Conservation (phyloP, 2,329 filamentous ascomycete genomes). For the Hymenotorrendiella dingleyae region DNA sequence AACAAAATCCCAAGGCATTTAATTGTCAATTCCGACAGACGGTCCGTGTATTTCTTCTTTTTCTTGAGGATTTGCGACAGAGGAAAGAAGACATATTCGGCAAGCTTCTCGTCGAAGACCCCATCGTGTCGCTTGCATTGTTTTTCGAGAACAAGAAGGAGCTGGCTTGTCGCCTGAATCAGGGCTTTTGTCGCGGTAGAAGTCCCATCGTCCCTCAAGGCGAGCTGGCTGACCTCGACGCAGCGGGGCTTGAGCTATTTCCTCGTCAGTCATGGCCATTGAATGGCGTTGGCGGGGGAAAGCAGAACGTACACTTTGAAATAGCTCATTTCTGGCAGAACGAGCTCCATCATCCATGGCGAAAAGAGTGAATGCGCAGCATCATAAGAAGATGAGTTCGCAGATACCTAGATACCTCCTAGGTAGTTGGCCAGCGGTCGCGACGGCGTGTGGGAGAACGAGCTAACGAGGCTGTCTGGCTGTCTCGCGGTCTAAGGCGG, state of each 20-base stretch:
- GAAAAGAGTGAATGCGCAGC: not conserved
- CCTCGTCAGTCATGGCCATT: conserved; percentile 12
- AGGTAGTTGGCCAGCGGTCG: too few species aligned
- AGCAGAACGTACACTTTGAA: conserved; percentile 23
- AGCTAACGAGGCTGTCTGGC: too few species aligned
- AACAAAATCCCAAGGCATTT: conserved; percentile 71
- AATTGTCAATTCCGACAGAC: conserved; percentile 68
- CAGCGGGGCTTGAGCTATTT: conserved; percentile 57
- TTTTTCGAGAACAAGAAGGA: conserved; percentile 40
- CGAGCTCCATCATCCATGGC: conserved; percentile 24
- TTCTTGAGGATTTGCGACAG: conserved; percentile 79
- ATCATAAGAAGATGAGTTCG: too few species aligned
- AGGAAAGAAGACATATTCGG: conserved; percentile 94
- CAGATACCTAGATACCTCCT: too few species aligned
- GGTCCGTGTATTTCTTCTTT: conserved; percentile 64
- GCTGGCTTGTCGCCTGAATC: conserved; percentile 38
- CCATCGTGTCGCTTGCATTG: conserved; percentile 39
- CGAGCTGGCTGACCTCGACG: conserved; percentile 52
- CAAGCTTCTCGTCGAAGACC: conserved; percentile 70
- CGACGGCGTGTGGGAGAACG: too few species aligned
- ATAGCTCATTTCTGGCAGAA: conserved; percentile 29
- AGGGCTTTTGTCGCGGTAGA: conserved; percentile 39
- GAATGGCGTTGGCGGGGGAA: not conserved
- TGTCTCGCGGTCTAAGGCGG: too few species aligned
- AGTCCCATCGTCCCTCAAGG: conserved; percentile 42